Base-by-base conservation (phyloP, 805 yeast genomes). In the Barnettozyma botsteinii region DNA sequence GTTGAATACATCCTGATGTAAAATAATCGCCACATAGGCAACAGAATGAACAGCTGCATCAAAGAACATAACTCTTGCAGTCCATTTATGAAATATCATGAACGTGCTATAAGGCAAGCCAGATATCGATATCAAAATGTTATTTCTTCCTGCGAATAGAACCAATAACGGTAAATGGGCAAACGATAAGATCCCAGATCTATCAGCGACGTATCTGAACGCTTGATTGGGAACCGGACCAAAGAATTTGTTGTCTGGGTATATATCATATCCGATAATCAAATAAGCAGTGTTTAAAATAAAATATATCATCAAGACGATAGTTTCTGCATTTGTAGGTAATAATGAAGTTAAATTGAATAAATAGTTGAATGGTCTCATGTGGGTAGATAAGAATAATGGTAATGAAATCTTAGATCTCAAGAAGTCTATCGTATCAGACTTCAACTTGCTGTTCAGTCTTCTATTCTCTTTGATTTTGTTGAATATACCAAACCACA, bases 71-170 rank as follows among this genome's bases (percentile, higher is more conserved):
- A 70, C 52, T 40, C 82, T 59, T 3, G 79, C 77, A 12, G 70
- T 59, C 80, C 82, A 80, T 57, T 75, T 79, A 60, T 87, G 96
- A 52, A 75, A 74, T 22, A 70, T 62, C 55, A 81, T 72, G 60
- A 84, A 82, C 1, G 82, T 69, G 9, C 79, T 64, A 49, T 73
- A 79, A 5, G 77, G 65, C 69, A 86, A 69, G 3, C 85, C 85
- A 0, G 89, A 73, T 5, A 80, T 33, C 51, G 62, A 62, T 45
- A 74, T 73, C 47, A 85, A 59, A 21, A 85, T 66, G 57, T 81
- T 85, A 59, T 83, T 85, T 52, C 94, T 66, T 9, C 87, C 84
- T 7, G 85, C 81, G 55, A 85, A 79, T 26, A 83, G 54, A 17
- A 79, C 66, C 24, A 78, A 52, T 4, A 72, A 48, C 0, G 93